phyloP scores from a whole-genome alignment of 352 stramenopile genomes.

The Pilasporangium apinafurcum region DNA sequence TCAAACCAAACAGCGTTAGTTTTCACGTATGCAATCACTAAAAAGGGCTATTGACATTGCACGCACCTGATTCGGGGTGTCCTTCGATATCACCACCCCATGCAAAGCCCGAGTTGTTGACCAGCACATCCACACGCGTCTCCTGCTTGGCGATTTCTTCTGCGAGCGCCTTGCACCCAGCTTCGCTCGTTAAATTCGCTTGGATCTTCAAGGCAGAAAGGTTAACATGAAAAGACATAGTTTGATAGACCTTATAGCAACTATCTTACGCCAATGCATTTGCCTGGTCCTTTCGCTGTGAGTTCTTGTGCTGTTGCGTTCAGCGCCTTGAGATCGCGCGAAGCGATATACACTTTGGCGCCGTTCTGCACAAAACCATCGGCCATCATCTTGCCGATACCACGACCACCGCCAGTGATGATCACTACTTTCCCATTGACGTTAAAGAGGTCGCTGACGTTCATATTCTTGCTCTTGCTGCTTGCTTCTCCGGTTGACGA shows the following conservation, averaged over 20 bases:
- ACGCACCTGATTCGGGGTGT: conserved; percentile 23
- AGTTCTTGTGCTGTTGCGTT: conserved; percentile 56
- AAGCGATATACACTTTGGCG: conserved; percentile 90
- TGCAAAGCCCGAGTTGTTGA: conserved; percentile 90
- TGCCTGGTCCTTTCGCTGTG: conserved; percentile 43
- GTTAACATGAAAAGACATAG: no score
- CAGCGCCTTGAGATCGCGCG: conserved; percentile 79
- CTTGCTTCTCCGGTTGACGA: no score
- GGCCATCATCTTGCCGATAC: conserved; percentile 88
- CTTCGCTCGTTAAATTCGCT: conserved; percentile 37
- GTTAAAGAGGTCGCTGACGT: conserved; percentile 50
- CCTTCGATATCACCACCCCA: conserved; percentile 41
- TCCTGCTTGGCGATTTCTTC: conserved; percentile 69
- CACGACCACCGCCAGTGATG: conserved; percentile 85
- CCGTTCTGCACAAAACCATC: conserved; percentile 61
- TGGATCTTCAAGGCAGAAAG: no score
- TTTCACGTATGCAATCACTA: no score
- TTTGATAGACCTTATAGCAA: no score
- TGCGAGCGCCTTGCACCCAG: conserved; percentile 75
- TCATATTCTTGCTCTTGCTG: no score
- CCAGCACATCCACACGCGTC: conserved; percentile 85
- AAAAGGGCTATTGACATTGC: no score
- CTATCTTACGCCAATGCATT: no score
- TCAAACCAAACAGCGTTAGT: no score
- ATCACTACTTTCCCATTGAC: conserved; percentile 81